phyloP scores from a whole-genome alignment of 169 alveolate species.

The Babesia ovata region DNA sequence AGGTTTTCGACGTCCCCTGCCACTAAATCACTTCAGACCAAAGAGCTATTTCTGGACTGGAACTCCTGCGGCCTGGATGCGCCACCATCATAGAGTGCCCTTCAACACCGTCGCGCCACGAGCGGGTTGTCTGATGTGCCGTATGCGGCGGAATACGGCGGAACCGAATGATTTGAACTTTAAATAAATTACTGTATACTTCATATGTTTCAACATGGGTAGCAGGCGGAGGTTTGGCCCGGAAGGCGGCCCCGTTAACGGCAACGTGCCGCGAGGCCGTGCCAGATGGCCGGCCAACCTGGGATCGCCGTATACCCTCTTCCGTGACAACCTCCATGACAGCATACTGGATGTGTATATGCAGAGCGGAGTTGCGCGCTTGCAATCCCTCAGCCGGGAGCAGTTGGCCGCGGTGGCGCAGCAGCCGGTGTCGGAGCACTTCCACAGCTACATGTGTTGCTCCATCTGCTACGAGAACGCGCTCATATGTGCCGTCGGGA shows the following conservation, averaged over 20 bases:
- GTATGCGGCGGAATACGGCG: conserved; percentile 3
- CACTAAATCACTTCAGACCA: conserved; percentile 15
- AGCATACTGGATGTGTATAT: conserved; percentile 34
- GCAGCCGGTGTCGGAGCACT: conserved; percentile 46
- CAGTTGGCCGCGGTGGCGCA: conserved; percentile 39
- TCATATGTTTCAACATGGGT: background rate
- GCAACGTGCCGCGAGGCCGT: background rate
- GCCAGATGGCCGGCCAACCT: background rate
- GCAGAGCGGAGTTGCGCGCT: conserved; percentile 49
- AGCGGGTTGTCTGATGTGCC: conserved; percentile 1
- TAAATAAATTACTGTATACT: background rate
- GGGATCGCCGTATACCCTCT: conserved; percentile 17
- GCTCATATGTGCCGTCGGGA: conserved; percentile 59
- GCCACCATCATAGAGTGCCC: background rate
- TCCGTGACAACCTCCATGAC: conserved; percentile 31
- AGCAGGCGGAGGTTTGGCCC: conserved; percentile 9
- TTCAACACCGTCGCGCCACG: background rate
- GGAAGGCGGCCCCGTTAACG: conserved; percentile 1
- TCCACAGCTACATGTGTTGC: conserved; percentile 52
- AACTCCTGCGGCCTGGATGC: conserved; percentile 30
- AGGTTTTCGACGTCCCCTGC: background rate
- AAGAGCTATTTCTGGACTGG: conserved; percentile 60
- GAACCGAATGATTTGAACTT: background rate
- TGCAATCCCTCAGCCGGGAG: conserved; percentile 26
- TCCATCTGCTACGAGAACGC: conserved; percentile 69